Evolutionary conservation across 495 filamentous ascomycete genomes (phyloP), one percentile per base, ranked within the genome.

Genomic region (Neurospora sp.): DNA sequence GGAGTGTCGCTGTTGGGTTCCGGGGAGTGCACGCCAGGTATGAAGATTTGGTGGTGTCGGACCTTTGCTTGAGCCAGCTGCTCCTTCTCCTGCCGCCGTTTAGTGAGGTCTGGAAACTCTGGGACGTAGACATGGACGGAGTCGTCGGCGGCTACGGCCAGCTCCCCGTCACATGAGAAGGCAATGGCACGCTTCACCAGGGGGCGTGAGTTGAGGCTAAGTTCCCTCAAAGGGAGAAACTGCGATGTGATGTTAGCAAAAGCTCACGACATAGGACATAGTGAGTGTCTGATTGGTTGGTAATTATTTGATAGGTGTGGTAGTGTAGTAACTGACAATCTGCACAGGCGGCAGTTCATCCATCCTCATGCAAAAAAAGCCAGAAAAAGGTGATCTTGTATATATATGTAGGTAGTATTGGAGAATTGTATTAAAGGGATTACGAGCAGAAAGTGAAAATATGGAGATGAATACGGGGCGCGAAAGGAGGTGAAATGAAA

Each of bases 111-210:
- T 31, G 80, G 78, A 42, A 80, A 85, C 69, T 85, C 83, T 27
- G 85, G 85, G 27, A 86, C 77, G 70, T 83, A 82, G 59, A 87
- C 72, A 70, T 84, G 80, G 70, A 87, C 81, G 38, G 82, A 84
- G 74, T 87, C 85, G 71, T 87, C 84, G 48, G 83, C 83, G 0
- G 81, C 81, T 16, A 87, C 78, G 8, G 84, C 85, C 1, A 87
- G 76, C 74, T 87, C 85, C 39, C 81, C 81, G 69, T 87, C 85
- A 72, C 83, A 84, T 20, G 85, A 87, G 79, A 85, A 87, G 39
- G 78, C 78, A 42, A 87, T 77, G 62, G 83, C 83, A 62, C 85
- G 84, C 39, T 82, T 84, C 69, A 82, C 80, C 41, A 82, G 73
- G 4, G 84, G 84, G 10, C 82, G 76, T 0, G 83, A 81, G 39